Percentiles rank a stretch among this genome's conserved stretches.
Evolutionary conservation across 495 filamentous ascomycete genomes (phyloP).

Genomic region (Neurospora sp.): DNA sequence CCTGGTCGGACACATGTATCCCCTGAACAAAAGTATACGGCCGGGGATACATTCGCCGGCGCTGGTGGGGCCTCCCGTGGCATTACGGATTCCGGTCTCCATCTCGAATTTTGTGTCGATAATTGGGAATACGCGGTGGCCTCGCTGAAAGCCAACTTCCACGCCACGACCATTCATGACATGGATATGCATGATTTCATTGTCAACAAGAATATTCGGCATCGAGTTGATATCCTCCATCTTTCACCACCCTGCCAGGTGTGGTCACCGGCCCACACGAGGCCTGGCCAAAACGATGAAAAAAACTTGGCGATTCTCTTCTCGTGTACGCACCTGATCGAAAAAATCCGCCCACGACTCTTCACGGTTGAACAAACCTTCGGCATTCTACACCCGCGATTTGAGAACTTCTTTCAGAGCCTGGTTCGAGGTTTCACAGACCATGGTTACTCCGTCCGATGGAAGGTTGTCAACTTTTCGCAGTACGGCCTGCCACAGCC

Average conservation of each 20-base stretch:
- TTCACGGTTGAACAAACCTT: constrained; percentile 81
- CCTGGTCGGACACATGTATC: background rate
- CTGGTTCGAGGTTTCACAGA: constrained; percentile 56
- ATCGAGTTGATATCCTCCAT: constrained; percentile 61
- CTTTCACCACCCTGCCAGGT: constrained; percentile 77
- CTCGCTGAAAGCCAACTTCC: constrained; percentile 54
- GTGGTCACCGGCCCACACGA: constrained; percentile 70
- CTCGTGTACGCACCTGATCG: constrained; percentile 48
- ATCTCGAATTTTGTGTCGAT: constrained; percentile 55
- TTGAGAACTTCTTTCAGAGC: constrained; percentile 44
- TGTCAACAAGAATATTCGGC: constrained; percentile 6
- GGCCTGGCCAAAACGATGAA: constrained; percentile 55
- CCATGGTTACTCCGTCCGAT: constrained; percentile 57
- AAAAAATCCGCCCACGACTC: constrained; percentile 52
- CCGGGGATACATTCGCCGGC: constrained; percentile 67
- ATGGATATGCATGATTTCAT: constrained; percentile 42
- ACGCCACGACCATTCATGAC: constrained; percentile 28
- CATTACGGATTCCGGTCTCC: constrained; percentile 51
- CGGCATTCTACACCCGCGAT: constrained; percentile 45
- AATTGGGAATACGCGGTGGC: constrained; percentile 40
- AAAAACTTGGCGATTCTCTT: constrained; percentile 63
- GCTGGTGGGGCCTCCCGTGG: constrained; percentile 67
- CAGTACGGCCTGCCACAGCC: constrained; percentile 35
- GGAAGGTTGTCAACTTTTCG: constrained; percentile 38
- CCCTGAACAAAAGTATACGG: constrained; percentile 43